Base-by-base conservation (phyloP, 371 early-diverging fungal genomes). In the Haplosporangium sp. region DNA sequence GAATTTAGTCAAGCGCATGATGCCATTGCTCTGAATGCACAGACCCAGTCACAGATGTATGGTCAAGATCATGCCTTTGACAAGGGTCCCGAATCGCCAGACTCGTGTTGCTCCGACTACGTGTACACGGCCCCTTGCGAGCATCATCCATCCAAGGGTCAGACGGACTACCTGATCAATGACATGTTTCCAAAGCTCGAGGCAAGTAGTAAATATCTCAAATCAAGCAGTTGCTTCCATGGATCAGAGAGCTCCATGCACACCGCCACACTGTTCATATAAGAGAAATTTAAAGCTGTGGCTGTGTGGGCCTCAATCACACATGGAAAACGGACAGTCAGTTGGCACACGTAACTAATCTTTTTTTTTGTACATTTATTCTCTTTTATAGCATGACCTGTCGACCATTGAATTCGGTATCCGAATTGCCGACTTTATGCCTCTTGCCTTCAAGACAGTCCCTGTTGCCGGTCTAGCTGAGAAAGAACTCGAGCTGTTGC, bases 371-470 rank as follows among this genome's bases (percentile, higher is more conserved):
- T n/a, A n/a, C n/a, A n/a, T n/a, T n/a, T n/a, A n/a, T n/a, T n/a
- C n/a, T 36, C 43, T 43, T 46, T n/a, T 61, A n/a, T 42, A 81
- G 74, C 71, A 74, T 54, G 71, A 68, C 56, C 42, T 81, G 55
- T 81, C 81, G 9, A 72, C 73, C 42, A 74, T 90, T 67, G 88
- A 88, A 64, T 86, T 87, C 69, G 90, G 89, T 37, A 83, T 86
- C 65, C 83, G 87, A 42, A 80, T 85, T 21, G 65, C 81, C 13
- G 86, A 86, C 48, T 85, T 82, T 72, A 82, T 75, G 69, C 85
- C 86, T 10, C 70, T 90, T 21, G 88, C 86, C 54, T 88, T 90
- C 71, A 90, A 90, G 74, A 88, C 88, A 0, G 86, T 90, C 62
- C 81, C 76, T 51, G 82, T 84, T 52, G 72, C 74, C 0, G 81